Evolutionary conservation across 1,284 basidiomycete genomes (phyloP).

Genomic region (Pyrrhoderma lamaoense): DNA sequence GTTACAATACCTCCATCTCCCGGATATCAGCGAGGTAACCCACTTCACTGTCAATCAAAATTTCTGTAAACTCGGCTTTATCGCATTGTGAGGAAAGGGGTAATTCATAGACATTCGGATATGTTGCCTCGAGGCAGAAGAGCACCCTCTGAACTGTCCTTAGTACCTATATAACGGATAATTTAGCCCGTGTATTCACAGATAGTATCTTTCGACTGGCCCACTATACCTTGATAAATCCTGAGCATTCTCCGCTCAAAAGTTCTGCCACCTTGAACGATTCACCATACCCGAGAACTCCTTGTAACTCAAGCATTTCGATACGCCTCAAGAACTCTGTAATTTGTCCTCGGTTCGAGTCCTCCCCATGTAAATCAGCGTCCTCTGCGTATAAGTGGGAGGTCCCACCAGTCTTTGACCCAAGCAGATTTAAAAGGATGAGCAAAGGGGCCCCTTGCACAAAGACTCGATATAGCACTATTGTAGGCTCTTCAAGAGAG

Average conservation of each 20-base stretch:
- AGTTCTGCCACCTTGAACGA: slow-evolving; percentile 32
- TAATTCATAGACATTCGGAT: slow-evolving; percentile 31
- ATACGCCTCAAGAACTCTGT: slow-evolving; percentile 31
- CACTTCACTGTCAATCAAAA: slow-evolving; percentile 19
- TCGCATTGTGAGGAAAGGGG: slow-evolving; percentile 23
- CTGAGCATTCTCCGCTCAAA: slow-evolving; percentile 27
- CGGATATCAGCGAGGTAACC: slow-evolving; percentile 1
- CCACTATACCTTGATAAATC: slow-evolving; percentile 30
- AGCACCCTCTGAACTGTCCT: slow-evolving; percentile 31
- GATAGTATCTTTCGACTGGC: background rate
- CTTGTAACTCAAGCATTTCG: slow-evolving; percentile 30
- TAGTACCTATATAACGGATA: slow-evolving; percentile 25
- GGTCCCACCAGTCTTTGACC: slow-evolving; percentile 16
- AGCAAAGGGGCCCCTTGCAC: slow-evolving; percentile 31
- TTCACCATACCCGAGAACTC: slow-evolving; percentile 31
- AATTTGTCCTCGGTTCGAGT: slow-evolving; percentile 19
- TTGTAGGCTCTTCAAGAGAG: slow-evolving; percentile 24
- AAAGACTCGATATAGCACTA: slow-evolving; percentile 32
- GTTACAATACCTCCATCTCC: slow-evolving; percentile 6
- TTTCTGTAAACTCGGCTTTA: slow-evolving; percentile 25
- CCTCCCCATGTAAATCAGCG: slow-evolving; percentile 25
- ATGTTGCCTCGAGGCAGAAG: slow-evolving; percentile 29
- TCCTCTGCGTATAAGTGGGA: slow-evolving; percentile 25
- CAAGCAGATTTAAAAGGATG: slow-evolving; percentile 32
- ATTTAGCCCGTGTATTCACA: background rate